Base-by-base conservation (phyloP, 768 basidiomycete genomes). In the Polyporus arcularius region DNA sequence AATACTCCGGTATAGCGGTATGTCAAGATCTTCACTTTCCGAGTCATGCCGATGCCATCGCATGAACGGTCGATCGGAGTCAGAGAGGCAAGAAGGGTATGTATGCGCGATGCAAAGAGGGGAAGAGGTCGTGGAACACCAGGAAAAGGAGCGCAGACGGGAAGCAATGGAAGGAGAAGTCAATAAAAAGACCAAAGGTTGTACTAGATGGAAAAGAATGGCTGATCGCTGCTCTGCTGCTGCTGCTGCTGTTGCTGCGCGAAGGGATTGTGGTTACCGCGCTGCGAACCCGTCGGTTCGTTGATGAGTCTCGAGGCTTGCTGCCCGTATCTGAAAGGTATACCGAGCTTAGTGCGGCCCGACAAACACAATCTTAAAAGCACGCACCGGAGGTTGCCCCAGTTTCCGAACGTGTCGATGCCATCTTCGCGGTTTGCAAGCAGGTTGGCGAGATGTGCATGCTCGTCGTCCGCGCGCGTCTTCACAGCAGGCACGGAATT, bases 321-420 rank as follows among this genome's bases (percentile, higher is more conserved):
- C 40, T 71, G 66, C 7, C 75, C 74, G 61, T 85, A 90, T 65
- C 84, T 35, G 35, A 7, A 35, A 1, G 3, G 21, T 84, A 65
- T 8, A 58, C n/a, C n/a, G 31, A 26, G 10, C 16, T 53, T 32
- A 49, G 48, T n/a, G 55, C 32, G 50, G n/a, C 21, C 15, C 10
- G 30, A 21, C 2, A 28, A 7, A 48, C 38, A 26, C 16, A 11
- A 4, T 3, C 8, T 5, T 21, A 21, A 38, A 60, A 74, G 50
- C 63, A 76, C 80, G 62, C 55, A 86, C 80, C 95, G 84, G 63
- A 96, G 71, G 53, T 79, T 62, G 18, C 96, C 96, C 35, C 85
- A 67, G 72, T 98, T 99, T 53, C 96, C 96, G 70, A 98, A 98
- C 55, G 96, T 96, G 75, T 99, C 97, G 71, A 90, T 79, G 1